Conservation (phyloP, 2,329 filamentous ascomycete genomes). For the Sclerotiophoma versabilis region DNA sequence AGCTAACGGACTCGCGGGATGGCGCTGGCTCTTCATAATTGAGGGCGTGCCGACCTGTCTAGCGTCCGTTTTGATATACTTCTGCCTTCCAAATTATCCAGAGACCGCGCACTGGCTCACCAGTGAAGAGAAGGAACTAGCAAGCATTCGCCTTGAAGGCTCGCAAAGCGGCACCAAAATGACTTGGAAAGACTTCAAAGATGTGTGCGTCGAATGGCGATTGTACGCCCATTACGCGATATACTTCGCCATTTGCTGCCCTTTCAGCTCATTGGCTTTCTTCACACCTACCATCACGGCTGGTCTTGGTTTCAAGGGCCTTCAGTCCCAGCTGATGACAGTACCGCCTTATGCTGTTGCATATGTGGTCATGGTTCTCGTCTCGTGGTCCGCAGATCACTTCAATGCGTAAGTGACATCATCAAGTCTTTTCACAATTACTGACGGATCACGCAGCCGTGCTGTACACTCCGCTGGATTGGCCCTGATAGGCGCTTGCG, state of each 20-base stretch:
- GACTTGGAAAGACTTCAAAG: neutral
- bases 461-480: constrained; percentile 57
- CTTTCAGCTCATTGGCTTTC: constrained; percentile 54
- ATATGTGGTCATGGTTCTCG: constrained; percentile 57
- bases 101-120: neutral
- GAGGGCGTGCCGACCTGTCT: too few relatives aligned
- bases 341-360: constrained; percentile 71
- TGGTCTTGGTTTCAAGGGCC: constrained; percentile 61
- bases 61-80: neutral
- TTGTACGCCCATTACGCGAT: constrained; percentile 53
- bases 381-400: constrained; percentile 29
- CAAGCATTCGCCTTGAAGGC: neutral
- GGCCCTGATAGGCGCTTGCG: constrained; percentile 56
- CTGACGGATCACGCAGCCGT: constrained; percentile 36
- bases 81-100: neutral
- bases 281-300: constrained; percentile 72
- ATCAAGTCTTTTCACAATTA: too few relatives aligned
- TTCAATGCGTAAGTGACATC: constrained; percentile 19
- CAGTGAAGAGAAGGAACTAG: neutral
- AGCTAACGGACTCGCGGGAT: too few relatives aligned
- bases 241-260: constrained; percentile 35
- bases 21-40: too few relatives aligned
- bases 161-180: neutral
- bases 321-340: constrained; percentile 70
- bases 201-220: neutral